Evolutionary conservation across 371 early-diverging fungal genomes (phyloP).

Genomic region (Fennellomyces sp.): DNA sequence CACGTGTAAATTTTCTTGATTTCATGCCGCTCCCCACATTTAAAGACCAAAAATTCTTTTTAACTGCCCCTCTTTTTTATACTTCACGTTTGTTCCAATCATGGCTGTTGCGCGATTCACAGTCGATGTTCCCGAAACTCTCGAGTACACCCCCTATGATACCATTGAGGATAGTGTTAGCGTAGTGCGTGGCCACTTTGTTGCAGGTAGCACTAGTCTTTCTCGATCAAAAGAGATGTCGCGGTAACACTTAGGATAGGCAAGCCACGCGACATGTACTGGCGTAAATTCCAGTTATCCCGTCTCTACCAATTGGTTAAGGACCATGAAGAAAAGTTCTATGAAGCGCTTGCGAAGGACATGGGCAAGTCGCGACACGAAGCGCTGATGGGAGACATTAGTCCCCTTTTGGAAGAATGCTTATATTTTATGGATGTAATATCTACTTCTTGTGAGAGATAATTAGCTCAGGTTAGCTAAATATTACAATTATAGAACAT

Average conservation of each 20-base stretch:
- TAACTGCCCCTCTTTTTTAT: not conserved
- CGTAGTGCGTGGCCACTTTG: slow-evolving; percentile 16
- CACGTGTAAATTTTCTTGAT: slow-evolving; percentile 1
- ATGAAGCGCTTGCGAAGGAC: slow-evolving; percentile 68
- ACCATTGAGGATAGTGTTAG: slow-evolving; percentile 20
- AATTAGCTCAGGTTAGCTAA: not conserved
- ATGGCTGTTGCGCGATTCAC: slow-evolving; percentile 11
- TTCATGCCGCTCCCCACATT: slow-evolving; percentile 1
- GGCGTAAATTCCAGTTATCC: slow-evolving; percentile 73
- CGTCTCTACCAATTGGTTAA: slow-evolving; percentile 63
- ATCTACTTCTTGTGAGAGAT: not conserved
- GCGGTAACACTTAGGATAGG: slow-evolving; percentile 30
- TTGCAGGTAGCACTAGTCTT: no score
- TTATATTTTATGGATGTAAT: slow-evolving; percentile 37
- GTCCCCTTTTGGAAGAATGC: slow-evolving; percentile 58
- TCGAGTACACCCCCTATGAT: slow-evolving; percentile 16
- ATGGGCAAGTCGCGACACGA: slow-evolving; percentile 63
- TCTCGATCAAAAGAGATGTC: no score
- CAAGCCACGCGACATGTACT: slow-evolving; percentile 26
- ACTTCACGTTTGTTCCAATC: not conserved
- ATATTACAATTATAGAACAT: slow-evolving; percentile 39
- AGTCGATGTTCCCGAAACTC: slow-evolving; percentile 10
- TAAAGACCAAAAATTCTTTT: not conserved
- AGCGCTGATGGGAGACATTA: slow-evolving; percentile 65
- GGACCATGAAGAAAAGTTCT: slow-evolving; percentile 65